These are phyloP conservation scores for Datura wrightii DNA, from an alignment of 257 asterid genomes.

Conservation along the genomic window DNA sequence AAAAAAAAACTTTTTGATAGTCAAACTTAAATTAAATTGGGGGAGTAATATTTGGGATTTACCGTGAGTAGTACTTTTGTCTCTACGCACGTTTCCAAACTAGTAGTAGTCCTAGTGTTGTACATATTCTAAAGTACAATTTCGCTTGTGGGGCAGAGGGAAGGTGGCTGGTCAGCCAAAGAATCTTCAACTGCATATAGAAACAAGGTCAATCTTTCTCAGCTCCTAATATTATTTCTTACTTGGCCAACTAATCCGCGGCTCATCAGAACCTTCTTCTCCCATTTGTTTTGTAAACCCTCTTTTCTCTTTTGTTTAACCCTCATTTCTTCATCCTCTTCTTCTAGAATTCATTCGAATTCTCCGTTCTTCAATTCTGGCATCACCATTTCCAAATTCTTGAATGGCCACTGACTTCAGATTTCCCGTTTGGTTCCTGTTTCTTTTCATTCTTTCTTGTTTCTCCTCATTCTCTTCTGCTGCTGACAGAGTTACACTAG, in stretches of 20 bases:
- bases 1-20: no score
- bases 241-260: neutral
- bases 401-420: conserved; percentile 7
- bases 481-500: conserved; percentile 42
- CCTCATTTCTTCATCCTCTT: neutral
- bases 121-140: neutral
- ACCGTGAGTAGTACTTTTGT: conserved; percentile 14
- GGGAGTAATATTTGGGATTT: neutral
- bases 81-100: conserved; percentile 32
- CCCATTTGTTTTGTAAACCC: neutral
- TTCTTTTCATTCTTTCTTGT: conserved; percentile 26
- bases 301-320: neutral
- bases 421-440: conserved; percentile 22
- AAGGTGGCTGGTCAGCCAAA: conserved; percentile 25
- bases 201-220: conserved; percentile 30
- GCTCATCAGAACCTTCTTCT: conserved; percentile 17
- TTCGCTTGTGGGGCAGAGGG: conserved; percentile 13
- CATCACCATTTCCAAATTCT: conserved; percentile 15
- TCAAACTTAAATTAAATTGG: neutral
- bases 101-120: neutral
- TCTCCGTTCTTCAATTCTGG: neutral
- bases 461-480: conserved; percentile 41
- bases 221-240: neutral
- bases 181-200: conserved; percentile 28
- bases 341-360: neutral